Evolutionary conservation across 176 grass and related monocot genomes (phyloP), one percentile per base, ranked within the genome.

Genomic region (Carex myosuroides): DNA sequence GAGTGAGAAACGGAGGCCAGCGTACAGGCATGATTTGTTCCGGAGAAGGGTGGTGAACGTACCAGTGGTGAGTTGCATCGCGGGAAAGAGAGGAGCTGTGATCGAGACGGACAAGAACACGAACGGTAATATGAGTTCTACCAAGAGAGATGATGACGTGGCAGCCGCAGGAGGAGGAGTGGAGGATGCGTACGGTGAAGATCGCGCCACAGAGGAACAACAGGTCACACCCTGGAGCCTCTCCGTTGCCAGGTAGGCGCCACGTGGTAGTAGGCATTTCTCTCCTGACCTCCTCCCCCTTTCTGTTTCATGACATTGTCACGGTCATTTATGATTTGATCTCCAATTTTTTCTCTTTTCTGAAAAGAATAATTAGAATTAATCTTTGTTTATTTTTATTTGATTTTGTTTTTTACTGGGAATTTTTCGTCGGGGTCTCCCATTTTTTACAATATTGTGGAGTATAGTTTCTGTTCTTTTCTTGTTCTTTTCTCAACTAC

Each of bases 181-280:
- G 58, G 88, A 85, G 76, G 88, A 89, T 24, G 1, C 41, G 16
- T 94, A 91, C 87, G 91, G 82, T 62, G 92, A 89, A 79, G 95
- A 98, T 85, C 84, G 42, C 14, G 83, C 89, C 70, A 79, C 88
- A 3, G 91, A 95, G 87, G 91, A 99, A 61, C 85, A 82, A 22
- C 91, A 86, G 2, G 93, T 99, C 85, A 99, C 91, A 64, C 96
- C 96, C 0, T 99, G 91, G 93, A 79, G 88, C 70, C 72, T 88
- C 87, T 92, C 96, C 73, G 96, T 99, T 41, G 96, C 96, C 60
- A 99, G 96, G 96, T 99, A 89, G 83, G 82, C 64, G 24, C 35
- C 3, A 32, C 81, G 78, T 81, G 53, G 57, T 57, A 21, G 7
- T 69, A 17, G 13, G 16, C 65, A 24, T 75, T 13, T 30, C 13